Evolutionary conservation across 108 stramenopile species (phyloP), one percentile per base, ranked within the genome.

Genomic region (Pelagomonas calceolata): DNA sequence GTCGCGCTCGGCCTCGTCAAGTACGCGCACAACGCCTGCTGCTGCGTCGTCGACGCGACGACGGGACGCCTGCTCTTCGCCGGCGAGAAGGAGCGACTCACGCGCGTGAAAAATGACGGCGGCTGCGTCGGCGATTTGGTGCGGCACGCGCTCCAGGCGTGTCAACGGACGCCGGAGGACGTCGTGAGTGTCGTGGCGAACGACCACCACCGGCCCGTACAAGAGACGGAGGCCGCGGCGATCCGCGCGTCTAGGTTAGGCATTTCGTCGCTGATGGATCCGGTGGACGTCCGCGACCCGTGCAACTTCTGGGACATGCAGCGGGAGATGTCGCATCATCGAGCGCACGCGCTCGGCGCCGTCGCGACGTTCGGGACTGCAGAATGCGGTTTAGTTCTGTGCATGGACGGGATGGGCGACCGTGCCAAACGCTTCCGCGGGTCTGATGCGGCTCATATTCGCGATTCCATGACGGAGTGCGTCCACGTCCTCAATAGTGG

Each of bases 331-430:
- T 73, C 71, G 21, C 82, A 82, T 65, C 82, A 82, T 64, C 71
- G 81, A 30, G 77, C 82, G 16, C 82, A 82, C 73, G 82, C 76
- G 35, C 80, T 72, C 69, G 66, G 66, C 64, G 79, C 74, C 0
- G 71, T 44, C 4, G 26, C 16, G 30, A 30, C 32, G 4, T 9
- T 3, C 26, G 18, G 4, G 18, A 30, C 32, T 1, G 10, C 1
- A 1, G 51, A 12, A 26, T 3, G 21, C 21, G 51, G 78, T 12
- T 31, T 81, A 4, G 75, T 82, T 32, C 44, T 76, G 14, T 77
- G 78, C 26, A 78, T 82, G 74, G 82, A 80, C 36, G 77, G 82
- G 29, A 78, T 75, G 74, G 75, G 75, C 36, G 75, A 81, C 43
- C 7, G 4, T 1, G 7, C 7, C 21, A 1, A 26, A 17, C 51